These are phyloP conservation scores for Phallus indusiatus DNA, from an alignment of 768 basidiomycete species.

Conservation along the genomic window DNA sequence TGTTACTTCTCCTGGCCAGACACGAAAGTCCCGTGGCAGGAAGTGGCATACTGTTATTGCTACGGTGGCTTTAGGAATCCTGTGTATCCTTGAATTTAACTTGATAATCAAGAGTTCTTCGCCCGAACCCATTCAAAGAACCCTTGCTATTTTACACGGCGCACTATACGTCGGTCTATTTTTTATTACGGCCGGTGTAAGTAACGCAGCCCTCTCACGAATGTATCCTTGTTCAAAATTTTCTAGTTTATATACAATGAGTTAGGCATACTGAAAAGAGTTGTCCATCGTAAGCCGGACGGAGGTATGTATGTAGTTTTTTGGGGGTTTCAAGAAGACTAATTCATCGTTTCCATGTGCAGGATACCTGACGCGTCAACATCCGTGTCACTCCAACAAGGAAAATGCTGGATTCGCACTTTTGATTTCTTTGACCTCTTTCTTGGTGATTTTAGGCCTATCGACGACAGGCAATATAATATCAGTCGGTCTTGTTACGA, in stretches of 20 bases:
- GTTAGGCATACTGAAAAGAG: neutral
- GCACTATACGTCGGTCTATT: neutral
- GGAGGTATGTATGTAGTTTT: neutral
- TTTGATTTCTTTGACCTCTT: neutral
- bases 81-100: neutral
- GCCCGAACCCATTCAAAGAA: neutral
- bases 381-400: neutral
- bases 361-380: no score
- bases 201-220: neutral
- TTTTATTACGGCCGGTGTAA: neutral
- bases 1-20: neutral
- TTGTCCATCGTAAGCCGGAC: neutral
- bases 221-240: neutral
- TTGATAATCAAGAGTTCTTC: neutral
- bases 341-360: neutral
- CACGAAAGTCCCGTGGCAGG: neutral
- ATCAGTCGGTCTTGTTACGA: neutral
- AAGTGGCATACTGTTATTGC: neutral
- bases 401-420: neutral
- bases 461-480: neutral
- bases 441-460: neutral
- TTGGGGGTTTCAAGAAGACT: neutral
- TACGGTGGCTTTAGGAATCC: neutral
- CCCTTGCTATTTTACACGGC: no score
- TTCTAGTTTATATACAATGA: neutral